Conservation (phyloP, 768 basidiomycete genomes). For the Candolleomyces efflorescens region DNA sequence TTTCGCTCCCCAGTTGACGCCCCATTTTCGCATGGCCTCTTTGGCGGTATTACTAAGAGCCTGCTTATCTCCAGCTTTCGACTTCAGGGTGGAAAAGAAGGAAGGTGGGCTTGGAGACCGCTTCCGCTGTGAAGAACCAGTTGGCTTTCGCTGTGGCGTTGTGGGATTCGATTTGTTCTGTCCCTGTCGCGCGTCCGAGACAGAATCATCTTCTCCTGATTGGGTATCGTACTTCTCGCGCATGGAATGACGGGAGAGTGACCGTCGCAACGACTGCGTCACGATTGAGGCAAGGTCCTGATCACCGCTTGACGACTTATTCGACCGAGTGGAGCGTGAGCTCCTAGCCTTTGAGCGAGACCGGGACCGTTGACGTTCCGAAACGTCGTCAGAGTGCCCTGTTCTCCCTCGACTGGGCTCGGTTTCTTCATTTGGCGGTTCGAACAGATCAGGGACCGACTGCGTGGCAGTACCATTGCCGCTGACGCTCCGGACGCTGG, state of each 20-base stretch:
- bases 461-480: conserved; percentile 12
- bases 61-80: conserved; percentile 79
- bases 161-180: conserved; percentile 18
- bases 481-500: conserved; percentile 37
- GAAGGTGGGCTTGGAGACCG: conserved; percentile 48
- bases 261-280: conserved; percentile 29
- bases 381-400: conserved; percentile 22
- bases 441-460: conserved; percentile 16
- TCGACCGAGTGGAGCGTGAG: conserved; percentile 10
- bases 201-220: conserved; percentile 5
- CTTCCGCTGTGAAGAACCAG: conserved; percentile 22
- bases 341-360: conserved; percentile 23
- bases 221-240: conserved; percentile 28
- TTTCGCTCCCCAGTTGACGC: conserved; percentile 72
- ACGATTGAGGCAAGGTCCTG: conserved; percentile 11
- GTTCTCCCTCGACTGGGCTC: conserved; percentile 36
- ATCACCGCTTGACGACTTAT: conserved; percentile 17
- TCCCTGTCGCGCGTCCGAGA: conserved; percentile 11
- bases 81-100: conserved; percentile 77
- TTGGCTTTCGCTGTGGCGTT: conserved; percentile 31
- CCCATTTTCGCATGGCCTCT: conserved; percentile 92
- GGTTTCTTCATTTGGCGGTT: conserved; percentile 10
- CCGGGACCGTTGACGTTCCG: conserved; percentile 22
- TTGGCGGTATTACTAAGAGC: conserved; percentile 80
- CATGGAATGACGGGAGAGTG: conserved; percentile 42